These are phyloP conservation scores for Hypomyces rosellus DNA, from an alignment of 2,329 filamentous ascomycete genomes.

Conservation along the genomic window DNA sequence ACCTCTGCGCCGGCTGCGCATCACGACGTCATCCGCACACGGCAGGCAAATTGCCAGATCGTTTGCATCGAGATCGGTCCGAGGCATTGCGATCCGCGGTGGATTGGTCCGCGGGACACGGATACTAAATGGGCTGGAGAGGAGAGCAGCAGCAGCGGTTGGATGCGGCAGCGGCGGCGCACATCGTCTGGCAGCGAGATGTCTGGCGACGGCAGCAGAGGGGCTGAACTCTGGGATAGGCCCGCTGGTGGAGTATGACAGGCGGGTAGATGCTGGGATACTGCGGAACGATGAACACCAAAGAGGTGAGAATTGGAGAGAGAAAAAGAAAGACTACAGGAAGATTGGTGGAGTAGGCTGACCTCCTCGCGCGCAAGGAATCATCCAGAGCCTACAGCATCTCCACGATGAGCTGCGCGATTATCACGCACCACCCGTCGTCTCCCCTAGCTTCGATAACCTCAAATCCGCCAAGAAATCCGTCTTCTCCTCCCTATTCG, in stretches of 20 bases:
- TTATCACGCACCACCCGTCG: slow-evolving; percentile 68
- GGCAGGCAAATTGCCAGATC: slow-evolving; percentile 1
- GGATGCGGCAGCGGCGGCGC: not conserved
- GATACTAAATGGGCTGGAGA: not conserved
- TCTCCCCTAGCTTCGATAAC: slow-evolving; percentile 71
- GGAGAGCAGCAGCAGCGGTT: not conserved
- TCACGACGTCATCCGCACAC: slow-evolving; percentile 8
- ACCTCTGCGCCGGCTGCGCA: slow-evolving; percentile 14
- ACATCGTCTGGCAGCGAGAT: slow-evolving; percentile 14
- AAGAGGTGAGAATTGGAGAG: slow-evolving; percentile 51
- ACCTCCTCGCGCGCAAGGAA: slow-evolving; percentile 44
- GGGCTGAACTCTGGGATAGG: slow-evolving; percentile 41
- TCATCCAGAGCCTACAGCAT: slow-evolving; percentile 83
- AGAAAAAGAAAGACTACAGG: not conserved
- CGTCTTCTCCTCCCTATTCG: slow-evolving; percentile 57
- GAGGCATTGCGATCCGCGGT: not conserved
- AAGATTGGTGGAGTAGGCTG: not conserved
- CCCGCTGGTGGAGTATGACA: slow-evolving; percentile 83
- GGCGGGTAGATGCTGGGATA: slow-evolving; percentile 64
- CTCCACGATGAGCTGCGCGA: slow-evolving; percentile 73
- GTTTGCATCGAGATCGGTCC: slow-evolving; percentile 2
- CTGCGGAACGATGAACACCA: slow-evolving; percentile 88
- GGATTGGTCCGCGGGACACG: slow-evolving; percentile 2
- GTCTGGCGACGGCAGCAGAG: slow-evolving; percentile 24
- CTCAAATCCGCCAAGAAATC: slow-evolving; percentile 49